A percentile compares a stretch with the other conserved stretches of the same genome.
Evolutionary conservation across 495 filamentous ascomycete species (phyloP).

Genomic region (Hyaloscypha finlandica): DNA sequence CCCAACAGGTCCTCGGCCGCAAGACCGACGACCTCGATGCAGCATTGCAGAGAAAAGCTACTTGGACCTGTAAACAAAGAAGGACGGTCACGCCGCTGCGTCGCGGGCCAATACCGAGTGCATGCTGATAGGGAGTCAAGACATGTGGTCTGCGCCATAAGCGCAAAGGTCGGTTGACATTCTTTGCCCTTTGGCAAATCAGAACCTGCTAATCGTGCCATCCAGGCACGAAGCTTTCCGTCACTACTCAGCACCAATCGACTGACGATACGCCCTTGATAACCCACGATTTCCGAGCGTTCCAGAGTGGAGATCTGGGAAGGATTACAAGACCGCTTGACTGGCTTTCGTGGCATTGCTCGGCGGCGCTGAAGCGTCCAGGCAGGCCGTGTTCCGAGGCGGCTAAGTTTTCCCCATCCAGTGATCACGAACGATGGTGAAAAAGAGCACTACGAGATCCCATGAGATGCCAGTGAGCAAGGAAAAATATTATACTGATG

Average conservation of each 20-base stretch:
- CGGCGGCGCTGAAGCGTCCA: slow-evolving; percentile 11
- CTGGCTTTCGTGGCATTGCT: slow-evolving; percentile 21
- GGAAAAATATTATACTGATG: not conserved
- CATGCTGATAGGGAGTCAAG: slow-evolving; percentile 25
- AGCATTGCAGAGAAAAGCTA: not conserved
- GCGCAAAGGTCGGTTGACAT: slow-evolving; percentile 23
- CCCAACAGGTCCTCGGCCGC: slow-evolving; percentile 28
- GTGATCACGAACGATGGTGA: not conserved
- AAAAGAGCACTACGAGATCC: not conserved
- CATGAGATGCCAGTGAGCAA: not conserved
- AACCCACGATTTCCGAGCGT: not conserved
- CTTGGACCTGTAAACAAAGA: slow-evolving; percentile 22
- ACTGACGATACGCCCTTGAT: not conserved
- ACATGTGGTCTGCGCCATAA: slow-evolving; percentile 31
- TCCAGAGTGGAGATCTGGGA: slow-evolving; percentile 1
- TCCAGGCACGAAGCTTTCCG: slow-evolving; percentile 24
- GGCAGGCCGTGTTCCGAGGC: slow-evolving; percentile 28
- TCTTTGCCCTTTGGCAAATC: slow-evolving; percentile 26
- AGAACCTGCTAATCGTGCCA: slow-evolving; percentile 16
- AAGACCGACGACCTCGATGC: slow-evolving; percentile 21
- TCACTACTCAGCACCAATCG: slow-evolving; percentile 6
- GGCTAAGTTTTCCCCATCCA: slow-evolving; percentile 25
- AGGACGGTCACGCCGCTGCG: slow-evolving; percentile 6
- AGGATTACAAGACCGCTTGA: not conserved
- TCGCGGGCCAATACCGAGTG: slow-evolving; percentile 12